Base-by-base conservation (phyloP, 192 early-diverging fungal genomes). In the Backusella psychrophila region DNA sequence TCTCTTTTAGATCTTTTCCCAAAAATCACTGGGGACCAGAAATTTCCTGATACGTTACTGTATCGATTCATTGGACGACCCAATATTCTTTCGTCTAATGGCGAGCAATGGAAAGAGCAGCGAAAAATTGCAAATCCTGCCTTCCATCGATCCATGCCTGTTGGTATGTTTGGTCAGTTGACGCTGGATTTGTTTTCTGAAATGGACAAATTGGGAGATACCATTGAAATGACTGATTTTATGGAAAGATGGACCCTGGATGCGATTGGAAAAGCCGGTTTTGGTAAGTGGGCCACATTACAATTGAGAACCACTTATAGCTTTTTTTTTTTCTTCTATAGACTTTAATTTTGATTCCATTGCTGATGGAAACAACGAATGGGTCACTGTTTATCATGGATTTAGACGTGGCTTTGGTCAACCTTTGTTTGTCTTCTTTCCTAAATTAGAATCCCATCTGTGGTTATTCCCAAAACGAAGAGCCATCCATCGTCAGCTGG, bases 351-450 rank as follows among this genome's bases (percentile, higher is more conserved):
- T 76, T 9, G 69, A 69, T 29, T 23, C 66, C 6, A 69, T 69
- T 6, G 35, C 9, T 4, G 46, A 41, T 8, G 33, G 44, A 26
- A 78, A 84, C 31, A 85, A 84, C 29, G 69, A 77, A 35, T 71
- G 69, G 83, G 83, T 83, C 72, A 76, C 74, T 17, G 79, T 82
- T 66, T 88, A 89, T 77, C 81, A 86, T 59, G 76, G 80, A 21
- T 67, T 90, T 52, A 75, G 85, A 23, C 69, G 81, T n/a, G 80
- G 78, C 23, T 77, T 89, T 73, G 66, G 81, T 15, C 72, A 87
- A 35, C 87, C 87, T 1, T 49, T 88, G 6, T 88, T 83, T 74
- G 80, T 85, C 17, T 78, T 89, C 71, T 87, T 90, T 29, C 87
- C 87, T 14, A 81, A 79, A 80, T 78, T 90, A 6, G 89, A 89